phyloP scores from a whole-genome alignment of 495 filamentous ascomycete genomes.

The Xylaria telfairii region DNA sequence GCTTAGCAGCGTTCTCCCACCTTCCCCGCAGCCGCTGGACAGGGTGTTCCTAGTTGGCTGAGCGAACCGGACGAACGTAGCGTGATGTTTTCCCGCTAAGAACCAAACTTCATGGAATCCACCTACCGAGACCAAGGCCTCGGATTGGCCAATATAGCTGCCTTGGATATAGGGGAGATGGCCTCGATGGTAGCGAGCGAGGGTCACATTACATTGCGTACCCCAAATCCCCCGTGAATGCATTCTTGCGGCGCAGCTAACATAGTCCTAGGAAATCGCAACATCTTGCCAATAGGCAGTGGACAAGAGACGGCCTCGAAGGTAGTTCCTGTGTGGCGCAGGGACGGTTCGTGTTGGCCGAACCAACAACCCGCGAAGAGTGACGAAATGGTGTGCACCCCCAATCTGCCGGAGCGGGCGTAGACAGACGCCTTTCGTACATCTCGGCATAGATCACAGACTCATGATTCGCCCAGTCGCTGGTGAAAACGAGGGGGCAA shows the following conservation, averaged over 20 bases:
- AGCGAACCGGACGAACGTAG: background rate
- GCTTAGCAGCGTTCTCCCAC: background rate
- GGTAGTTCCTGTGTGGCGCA: conserved; percentile 5
- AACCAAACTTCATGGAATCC: background rate
- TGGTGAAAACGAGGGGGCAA: background rate
- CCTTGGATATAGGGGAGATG: background rate
- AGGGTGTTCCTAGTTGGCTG: background rate
- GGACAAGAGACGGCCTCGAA: background rate
- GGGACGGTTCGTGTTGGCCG: background rate
- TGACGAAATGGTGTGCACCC: conserved; percentile 20
- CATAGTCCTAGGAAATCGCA: background rate
- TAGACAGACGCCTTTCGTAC: conserved; percentile 10
- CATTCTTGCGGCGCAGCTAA: background rate
- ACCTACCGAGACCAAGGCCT: background rate
- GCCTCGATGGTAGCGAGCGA: background rate
- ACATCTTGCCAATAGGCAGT: background rate
- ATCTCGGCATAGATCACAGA: conserved; percentile 16
- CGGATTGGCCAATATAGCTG: background rate
- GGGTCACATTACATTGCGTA: conserved; percentile 14
- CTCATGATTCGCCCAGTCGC: conserved; percentile 14
- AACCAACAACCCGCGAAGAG: background rate
- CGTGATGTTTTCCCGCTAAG: background rate
- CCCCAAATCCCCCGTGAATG: background rate
- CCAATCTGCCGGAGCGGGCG: conserved; percentile 24
- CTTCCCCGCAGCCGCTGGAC: conserved; percentile 12